These are phyloP conservation scores for Rhizoclosmatium globosum DNA, from an alignment of 192 early-diverging fungal genomes.

Conservation along the genomic window DNA sequence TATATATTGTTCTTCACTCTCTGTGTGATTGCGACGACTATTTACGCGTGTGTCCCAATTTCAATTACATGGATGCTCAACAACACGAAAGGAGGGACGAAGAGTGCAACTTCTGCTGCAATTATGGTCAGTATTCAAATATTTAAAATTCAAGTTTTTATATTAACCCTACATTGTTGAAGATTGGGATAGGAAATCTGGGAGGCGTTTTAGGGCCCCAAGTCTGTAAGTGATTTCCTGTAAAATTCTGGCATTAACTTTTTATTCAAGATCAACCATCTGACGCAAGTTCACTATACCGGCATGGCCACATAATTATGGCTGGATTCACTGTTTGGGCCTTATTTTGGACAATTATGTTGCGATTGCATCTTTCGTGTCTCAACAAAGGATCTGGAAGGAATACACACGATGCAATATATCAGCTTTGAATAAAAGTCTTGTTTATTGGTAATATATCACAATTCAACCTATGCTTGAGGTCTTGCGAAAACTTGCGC, in stretches of 20 bases:
- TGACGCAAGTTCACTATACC: neutral
- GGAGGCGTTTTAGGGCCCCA: conserved; percentile 30
- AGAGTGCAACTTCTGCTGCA: conserved; percentile 27
- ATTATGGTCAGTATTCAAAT: conserved; percentile 16
- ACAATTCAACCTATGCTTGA: no score
- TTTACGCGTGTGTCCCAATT: conserved; percentile 32
- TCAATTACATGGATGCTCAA: conserved; percentile 38
- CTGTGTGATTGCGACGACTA: conserved; percentile 28
- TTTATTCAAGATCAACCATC: conserved; percentile 5
- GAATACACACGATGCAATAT: no score
- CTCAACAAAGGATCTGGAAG: no score
- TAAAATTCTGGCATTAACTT: neutral
- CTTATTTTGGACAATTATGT: conserved; percentile 1
- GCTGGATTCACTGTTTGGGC: conserved; percentile 2
- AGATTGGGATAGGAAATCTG: conserved; percentile 28
- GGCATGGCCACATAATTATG: neutral
- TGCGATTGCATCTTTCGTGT: neutral
- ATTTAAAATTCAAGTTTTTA: neutral
- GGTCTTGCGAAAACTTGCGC: neutral
- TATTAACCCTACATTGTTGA: no score
- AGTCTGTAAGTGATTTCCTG: conserved; percentile 2
- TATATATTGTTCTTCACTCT: conserved; percentile 4
- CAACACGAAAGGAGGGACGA: conserved; percentile 33
- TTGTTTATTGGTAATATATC: no score
- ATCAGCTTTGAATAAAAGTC: no score